Conservation (phyloP, 352 stramenopile genomes). For the Globisporangium nagaii region DNA sequence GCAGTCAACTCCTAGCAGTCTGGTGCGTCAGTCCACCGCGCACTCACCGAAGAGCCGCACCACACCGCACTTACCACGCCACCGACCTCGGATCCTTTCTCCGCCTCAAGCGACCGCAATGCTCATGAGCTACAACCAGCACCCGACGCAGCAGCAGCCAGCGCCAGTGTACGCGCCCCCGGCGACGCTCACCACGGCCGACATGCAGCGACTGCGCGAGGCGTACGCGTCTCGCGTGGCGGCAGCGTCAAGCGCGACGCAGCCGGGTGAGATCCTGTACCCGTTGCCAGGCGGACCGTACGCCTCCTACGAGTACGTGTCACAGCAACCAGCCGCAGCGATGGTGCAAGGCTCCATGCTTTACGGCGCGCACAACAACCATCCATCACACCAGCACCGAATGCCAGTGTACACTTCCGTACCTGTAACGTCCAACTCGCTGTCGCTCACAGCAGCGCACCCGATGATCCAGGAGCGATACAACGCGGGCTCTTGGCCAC, state of each 20-base stretch:
- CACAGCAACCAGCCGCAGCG: not conserved
- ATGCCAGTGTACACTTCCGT: too few species aligned
- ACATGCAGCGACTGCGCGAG: constrained; percentile 7
- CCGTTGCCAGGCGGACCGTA: not conserved
- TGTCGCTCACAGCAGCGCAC: not conserved
- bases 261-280: too few species aligned
- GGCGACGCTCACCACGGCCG: not conserved
- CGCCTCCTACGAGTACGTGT: not conserved
- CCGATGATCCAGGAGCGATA: not conserved
- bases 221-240: not conserved
- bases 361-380: not conserved
- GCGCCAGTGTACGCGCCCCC: not conserved
- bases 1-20: too few species aligned
- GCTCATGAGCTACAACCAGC: constrained; percentile 10
- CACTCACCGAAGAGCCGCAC: too few species aligned
- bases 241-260: not conserved
- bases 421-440: not conserved
- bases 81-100: too few species aligned
- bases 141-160: not conserved
- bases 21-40: not conserved
- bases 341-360: not conserved
- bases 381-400: not conserved
- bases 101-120: not conserved
- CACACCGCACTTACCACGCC: not conserved
- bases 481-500: not conserved